Evolutionary conservation across 257 asterid genomes (phyloP), one percentile per base, ranked within the genome.

Genomic region (Henckelia pumila): DNA sequence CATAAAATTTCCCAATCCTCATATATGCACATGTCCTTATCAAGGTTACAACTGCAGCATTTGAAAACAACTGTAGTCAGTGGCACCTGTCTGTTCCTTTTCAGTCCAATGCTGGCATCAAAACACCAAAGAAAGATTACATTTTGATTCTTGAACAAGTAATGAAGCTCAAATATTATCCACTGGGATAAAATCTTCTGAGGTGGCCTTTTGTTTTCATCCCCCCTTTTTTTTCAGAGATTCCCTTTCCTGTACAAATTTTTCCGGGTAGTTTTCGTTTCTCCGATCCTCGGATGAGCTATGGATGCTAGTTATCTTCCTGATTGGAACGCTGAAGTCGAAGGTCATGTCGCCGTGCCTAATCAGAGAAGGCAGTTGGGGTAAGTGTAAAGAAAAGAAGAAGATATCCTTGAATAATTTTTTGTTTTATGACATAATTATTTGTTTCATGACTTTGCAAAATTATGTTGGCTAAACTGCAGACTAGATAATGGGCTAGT

Each of bases 401-500:
- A 30, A 47, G 21, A 1, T 4, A n/a, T n/a, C n/a, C n/a, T n/a
- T n/a, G n/a, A n/a, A n/a, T n/a, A n/a, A n/a, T n/a, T n/a, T n/a
- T n/a, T 25, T 21, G 21, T 37, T 8, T 59, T 25, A 37, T 32
- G 35, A 35, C 25, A 26, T 1, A 13, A 44, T 29, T 1, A 20
- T 33, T 24, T 11, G 3, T 11, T 20, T 26, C 28, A 61, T 52
- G 56, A 52, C 23, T 14, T 37, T 1, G 17, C 13, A n/a, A 26
- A 49, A 20, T 44, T 55, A 14, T 19, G 11, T 60, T 65, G 64
- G 26, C 8, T 63, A 61, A 44, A 25, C 44, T 64, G 20, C 85
- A 89, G 98, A 69, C 61, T 79, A 69, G 91, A 81, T 57, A 80
- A 78, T 80, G 96, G 82, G 50, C 75, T 91, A 40, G 84, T 87